Evolutionary conservation across 441 rosid species (phyloP).

Genomic region (Croton setiger): DNA sequence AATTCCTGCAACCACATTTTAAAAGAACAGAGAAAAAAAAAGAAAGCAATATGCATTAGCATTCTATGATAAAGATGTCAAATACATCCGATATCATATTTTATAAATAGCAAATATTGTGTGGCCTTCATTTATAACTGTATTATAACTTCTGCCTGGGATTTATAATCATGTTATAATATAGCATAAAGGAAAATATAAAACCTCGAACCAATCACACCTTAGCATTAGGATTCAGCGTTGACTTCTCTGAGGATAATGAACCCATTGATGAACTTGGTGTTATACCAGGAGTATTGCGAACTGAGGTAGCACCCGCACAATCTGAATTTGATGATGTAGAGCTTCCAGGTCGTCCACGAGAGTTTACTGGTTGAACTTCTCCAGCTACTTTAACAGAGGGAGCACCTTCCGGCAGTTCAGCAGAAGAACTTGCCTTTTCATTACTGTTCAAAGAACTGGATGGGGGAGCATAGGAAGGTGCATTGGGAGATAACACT

Average conservation of each 20-base stretch:
- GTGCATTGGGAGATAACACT: constrained; percentile 32
- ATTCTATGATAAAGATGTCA: not conserved
- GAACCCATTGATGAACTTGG: constrained; percentile 92
- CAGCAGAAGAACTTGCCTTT: constrained; percentile 42
- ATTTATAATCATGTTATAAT: not conserved
- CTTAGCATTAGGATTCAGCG: constrained; percentile 84
- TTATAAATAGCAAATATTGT: not conserved
- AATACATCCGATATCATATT: not conserved
- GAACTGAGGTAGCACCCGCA: constrained; percentile 39
- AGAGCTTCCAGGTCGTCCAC: constrained; percentile 60
- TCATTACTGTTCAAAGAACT: constrained; percentile 38
- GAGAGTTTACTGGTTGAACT: constrained; percentile 35
- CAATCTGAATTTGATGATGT: constrained; percentile 62
- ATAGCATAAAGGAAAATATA: constrained; percentile 12
- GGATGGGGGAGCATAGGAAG: constrained; percentile 30
- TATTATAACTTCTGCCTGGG: not conserved
- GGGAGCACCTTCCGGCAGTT: constrained; percentile 33
- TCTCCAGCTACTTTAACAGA: constrained; percentile 41
- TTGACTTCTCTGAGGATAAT: constrained; percentile 72
- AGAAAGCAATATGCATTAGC: constrained; percentile 2
- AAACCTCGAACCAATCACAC: constrained; percentile 30
- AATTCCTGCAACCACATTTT: constrained; percentile 64
- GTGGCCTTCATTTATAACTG: not conserved
- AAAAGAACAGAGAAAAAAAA: not conserved
- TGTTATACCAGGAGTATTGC: constrained; percentile 59